A percentile compares a stretch with the other conserved stretches of the same genome.
Evolutionary conservation across 768 basidiomycete species (phyloP).

Genomic region (Lactarius psammicola): DNA sequence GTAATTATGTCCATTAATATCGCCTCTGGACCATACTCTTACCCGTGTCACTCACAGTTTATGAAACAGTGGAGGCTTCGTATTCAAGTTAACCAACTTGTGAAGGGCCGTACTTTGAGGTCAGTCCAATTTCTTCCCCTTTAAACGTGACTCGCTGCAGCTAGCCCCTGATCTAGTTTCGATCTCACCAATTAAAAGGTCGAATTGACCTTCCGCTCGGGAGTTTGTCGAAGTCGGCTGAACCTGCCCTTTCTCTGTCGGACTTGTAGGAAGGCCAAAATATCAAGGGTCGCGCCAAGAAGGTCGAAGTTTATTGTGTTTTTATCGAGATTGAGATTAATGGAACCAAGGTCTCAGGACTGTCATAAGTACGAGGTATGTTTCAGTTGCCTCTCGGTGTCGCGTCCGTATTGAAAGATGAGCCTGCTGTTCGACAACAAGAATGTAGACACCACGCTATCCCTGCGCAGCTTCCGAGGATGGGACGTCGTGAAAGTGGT

Average conservation of each 20-base stretch:
- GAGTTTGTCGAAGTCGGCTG: slow-evolving; percentile 43
- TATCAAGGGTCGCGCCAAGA: slow-evolving; percentile 73
- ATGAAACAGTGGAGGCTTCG: too few relatives aligned
- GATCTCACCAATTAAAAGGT: too few relatives aligned
- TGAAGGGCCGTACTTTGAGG: too few relatives aligned
- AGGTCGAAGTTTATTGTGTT: slow-evolving; percentile 85
- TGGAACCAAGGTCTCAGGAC: slow-evolving; percentile 76
- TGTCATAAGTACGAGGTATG: slow-evolving; percentile 92
- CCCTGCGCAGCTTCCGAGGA: slow-evolving; percentile 78
- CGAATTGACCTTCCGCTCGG: too few relatives aligned
- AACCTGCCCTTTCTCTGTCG: slow-evolving; percentile 42
- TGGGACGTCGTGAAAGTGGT: slow-evolving; percentile 84
- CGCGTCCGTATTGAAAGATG: background rate
- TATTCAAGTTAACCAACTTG: too few relatives aligned
- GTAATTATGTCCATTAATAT: too few relatives aligned
- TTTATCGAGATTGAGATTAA: slow-evolving; percentile 90
- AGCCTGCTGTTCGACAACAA: slow-evolving; percentile 82
- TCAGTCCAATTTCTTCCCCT: too few relatives aligned
- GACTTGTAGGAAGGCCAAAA: slow-evolving; percentile 80
- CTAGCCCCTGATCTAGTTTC: too few relatives aligned
- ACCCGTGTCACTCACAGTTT: too few relatives aligned
- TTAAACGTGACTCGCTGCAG: too few relatives aligned
- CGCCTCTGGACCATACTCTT: too few relatives aligned
- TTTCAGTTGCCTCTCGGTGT: background rate
- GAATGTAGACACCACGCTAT: slow-evolving; percentile 72